Evolutionary conservation across 1,284 basidiomycete genomes (phyloP).

Genomic region (Dichomitus squalens): DNA sequence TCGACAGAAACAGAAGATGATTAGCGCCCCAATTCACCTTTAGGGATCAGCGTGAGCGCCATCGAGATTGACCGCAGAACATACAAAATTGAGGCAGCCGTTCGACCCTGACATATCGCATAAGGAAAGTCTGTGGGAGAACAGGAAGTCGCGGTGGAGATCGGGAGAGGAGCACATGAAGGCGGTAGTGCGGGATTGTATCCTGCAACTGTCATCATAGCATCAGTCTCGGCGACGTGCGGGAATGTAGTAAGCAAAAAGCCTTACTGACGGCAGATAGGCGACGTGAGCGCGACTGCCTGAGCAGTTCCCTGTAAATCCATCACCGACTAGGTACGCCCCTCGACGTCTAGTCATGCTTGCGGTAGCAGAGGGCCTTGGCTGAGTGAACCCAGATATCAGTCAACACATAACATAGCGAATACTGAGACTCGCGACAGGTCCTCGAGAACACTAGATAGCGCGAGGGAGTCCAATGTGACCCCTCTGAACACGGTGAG

Average conservation of each 20-base stretch:
- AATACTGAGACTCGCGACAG: too few relatives aligned
- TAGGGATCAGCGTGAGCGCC: not conserved
- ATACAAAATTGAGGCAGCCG: not conserved
- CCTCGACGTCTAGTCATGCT: not conserved
- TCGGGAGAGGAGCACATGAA: not conserved
- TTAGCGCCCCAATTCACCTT: too few relatives aligned
- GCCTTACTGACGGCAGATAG: not conserved
- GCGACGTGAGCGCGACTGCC: not conserved
- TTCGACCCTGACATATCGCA: not conserved
- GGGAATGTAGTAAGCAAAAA: not conserved
- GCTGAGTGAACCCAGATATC: too few relatives aligned
- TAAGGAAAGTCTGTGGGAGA: not conserved
- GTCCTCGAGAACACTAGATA: too few relatives aligned
- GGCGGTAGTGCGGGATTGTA: not conserved
- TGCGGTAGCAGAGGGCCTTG: too few relatives aligned
- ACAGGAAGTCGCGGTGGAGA: not conserved
- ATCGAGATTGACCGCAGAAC: not conserved
- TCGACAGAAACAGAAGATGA: too few relatives aligned
- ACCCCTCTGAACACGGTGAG: not conserved
- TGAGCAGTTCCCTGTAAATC: not conserved
- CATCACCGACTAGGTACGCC: not conserved
- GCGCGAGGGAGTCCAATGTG: not conserved
- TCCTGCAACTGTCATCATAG: not conserved
- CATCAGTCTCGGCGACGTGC: not conserved
- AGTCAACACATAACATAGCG: too few relatives aligned